Percentiles rank a stretch among this genome's conserved stretches.
Conservation (phyloP, 1,284 basidiomycete genomes). For the Taiwanofungus camphoratus region DNA sequence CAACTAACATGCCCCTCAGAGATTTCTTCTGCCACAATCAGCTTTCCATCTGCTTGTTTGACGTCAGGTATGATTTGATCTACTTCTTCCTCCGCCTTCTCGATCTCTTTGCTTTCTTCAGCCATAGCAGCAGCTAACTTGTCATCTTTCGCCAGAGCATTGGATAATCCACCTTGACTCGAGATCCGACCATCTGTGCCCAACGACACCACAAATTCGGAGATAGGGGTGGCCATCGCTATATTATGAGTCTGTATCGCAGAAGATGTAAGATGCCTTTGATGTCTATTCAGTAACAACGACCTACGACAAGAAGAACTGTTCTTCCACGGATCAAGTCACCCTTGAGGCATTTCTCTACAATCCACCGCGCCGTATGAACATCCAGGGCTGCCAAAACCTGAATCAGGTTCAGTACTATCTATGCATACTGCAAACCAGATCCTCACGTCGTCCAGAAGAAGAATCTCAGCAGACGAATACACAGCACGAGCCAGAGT, state of each 20-base stretch:
- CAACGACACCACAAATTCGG: slow-evolving; percentile 56
- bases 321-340: slow-evolving; percentile 64
- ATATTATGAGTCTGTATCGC: slow-evolving; percentile 30
- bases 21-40: slow-evolving; percentile 52
- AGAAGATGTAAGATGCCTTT: background rate
- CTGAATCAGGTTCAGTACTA: slow-evolving; percentile 19
- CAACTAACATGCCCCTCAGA: slow-evolving; percentile 46
- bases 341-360: slow-evolving; percentile 68
- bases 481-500: slow-evolving; percentile 73
- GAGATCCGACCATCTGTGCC: slow-evolving; percentile 40
- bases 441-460: slow-evolving; percentile 54
- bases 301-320: slow-evolving; percentile 59
- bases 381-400: slow-evolving; percentile 43
- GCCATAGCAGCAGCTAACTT: slow-evolving; percentile 29
- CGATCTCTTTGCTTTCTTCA: slow-evolving; percentile 32
- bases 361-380: slow-evolving; percentile 68
- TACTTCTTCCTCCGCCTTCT: slow-evolving; percentile 35
- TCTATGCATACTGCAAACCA: background rate
- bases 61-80: slow-evolving; percentile 8
- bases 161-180: slow-evolving; percentile 37
- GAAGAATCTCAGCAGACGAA: slow-evolving; percentile 51
- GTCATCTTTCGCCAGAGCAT: slow-evolving; percentile 34
- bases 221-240: slow-evolving; percentile 51
- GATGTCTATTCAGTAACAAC: background rate
- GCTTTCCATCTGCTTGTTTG: slow-evolving; percentile 32